phyloP scores from a whole-genome alignment of 352 stramenopile genomes.

The Globisporangium iwayamae region DNA sequence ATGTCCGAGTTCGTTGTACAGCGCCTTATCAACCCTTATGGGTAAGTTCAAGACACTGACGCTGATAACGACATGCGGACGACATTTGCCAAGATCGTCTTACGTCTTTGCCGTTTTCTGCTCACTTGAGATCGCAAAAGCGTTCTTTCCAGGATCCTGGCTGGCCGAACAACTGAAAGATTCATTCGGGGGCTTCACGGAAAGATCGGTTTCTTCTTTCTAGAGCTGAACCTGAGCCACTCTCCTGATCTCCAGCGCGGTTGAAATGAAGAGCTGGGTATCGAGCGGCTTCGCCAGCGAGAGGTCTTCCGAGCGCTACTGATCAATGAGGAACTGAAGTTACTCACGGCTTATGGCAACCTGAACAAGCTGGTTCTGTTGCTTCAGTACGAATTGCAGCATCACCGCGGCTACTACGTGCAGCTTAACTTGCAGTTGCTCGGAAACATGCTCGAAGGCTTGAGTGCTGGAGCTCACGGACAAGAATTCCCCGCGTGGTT shows the following conservation, averaged over 20 bases:
- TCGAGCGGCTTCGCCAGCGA: not conserved
- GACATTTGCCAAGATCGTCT: not conserved
- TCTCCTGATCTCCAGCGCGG: not conserved
- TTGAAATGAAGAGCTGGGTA: not conserved
- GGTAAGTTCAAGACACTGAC: not conserved
- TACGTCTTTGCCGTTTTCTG: not conserved
- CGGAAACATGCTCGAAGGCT: not conserved
- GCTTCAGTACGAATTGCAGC: constrained; percentile 1
- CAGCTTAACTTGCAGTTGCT: not conserved
- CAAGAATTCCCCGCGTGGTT: not conserved
- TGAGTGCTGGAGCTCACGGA: not conserved
- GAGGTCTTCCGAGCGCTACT: not conserved
- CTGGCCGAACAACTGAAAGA: not conserved
- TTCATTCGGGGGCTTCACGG: not conserved
- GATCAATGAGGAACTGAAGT: not conserved
- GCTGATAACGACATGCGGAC: not conserved
- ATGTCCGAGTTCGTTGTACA: not conserved
- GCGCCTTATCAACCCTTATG: not conserved
- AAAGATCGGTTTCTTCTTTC: not conserved
- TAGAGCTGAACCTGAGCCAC: not conserved
- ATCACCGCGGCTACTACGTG: not conserved
- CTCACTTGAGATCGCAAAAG: constrained; percentile 1
- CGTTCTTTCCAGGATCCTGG: not conserved
- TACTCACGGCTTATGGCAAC: not conserved
- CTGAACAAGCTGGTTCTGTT: not conserved